A percentile compares a stretch with the other conserved stretches of the same genome.
phyloP scores from a whole-genome alignment of 2,329 filamentous ascomycete species.

The Verruconis gallopava region DNA sequence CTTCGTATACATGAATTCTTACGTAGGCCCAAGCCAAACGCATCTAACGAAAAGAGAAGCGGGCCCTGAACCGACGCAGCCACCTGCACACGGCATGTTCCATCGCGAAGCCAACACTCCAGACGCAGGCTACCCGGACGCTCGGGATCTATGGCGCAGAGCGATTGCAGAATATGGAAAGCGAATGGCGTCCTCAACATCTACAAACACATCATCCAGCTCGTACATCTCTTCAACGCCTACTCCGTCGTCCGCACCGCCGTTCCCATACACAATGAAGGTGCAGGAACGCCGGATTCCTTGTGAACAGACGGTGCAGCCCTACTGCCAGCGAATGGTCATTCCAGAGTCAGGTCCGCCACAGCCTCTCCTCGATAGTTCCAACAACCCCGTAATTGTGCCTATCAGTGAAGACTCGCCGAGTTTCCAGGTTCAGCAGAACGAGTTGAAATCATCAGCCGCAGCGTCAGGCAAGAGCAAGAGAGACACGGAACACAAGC shows the following conservation, averaged over 20 bases:
- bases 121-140: neutral
- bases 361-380: conserved; percentile 21
- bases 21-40: no score
- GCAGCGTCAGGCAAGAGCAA: neutral
- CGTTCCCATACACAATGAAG: conserved; percentile 48
- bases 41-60: no score
- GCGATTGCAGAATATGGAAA: neutral
- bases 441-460: neutral
- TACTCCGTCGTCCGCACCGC: conserved; percentile 18
- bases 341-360: conserved; percentile 40
- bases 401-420: conserved; percentile 30
- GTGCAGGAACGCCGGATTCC: conserved; percentile 49
- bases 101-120: neutral
- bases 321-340: conserved; percentile 54
- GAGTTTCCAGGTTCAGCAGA: conserved; percentile 17
- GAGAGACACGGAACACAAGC: neutral
- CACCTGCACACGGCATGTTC: neutral
- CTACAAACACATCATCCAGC: neutral
- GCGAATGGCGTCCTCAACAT: neutral
- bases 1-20: conserved; percentile 47
- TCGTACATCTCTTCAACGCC: neutral
- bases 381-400: conserved; percentile 25
- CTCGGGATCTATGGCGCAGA: neutral
- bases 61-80: no score
- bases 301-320: conserved; percentile 23